A percentile compares a stretch with the other conserved stretches of the same genome.
Evolutionary conservation across 106 monocot species (phyloP).

Genomic region (Xerophyta viscosa): DNA sequence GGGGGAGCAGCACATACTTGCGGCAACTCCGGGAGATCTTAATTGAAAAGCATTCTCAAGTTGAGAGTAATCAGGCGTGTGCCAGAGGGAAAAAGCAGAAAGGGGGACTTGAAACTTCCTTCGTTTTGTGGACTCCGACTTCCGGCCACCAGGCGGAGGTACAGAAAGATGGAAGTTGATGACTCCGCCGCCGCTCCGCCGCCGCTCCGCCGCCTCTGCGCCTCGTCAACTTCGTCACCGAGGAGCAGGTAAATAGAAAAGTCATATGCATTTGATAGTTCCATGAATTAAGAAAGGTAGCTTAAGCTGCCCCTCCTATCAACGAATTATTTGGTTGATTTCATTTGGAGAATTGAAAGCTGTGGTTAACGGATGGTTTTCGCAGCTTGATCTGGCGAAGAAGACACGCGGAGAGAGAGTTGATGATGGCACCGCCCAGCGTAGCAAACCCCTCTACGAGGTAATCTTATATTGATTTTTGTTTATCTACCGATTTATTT

Average conservation of each 20-base stretch:
- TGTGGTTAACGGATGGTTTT: neutral
- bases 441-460: conserved; percentile 72
- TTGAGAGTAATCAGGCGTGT: no score
- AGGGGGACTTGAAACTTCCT: no score
- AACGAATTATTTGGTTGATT: neutral
- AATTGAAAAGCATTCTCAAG: no score
- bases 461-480: conserved; percentile 7
- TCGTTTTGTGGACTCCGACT: no score
- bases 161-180: conserved; percentile 20
- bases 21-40: no score
- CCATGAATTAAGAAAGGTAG: neutral
- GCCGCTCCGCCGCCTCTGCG: conserved; percentile 24
- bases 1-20: no score
- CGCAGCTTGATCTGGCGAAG: conserved; percentile 62
- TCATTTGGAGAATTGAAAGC: no score
- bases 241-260: conserved; percentile 42
- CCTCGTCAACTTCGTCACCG: conserved; percentile 78
- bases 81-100: no score
- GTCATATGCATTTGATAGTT: conserved; percentile 5
- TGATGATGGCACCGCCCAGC: conserved; percentile 84
- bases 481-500: neutral
- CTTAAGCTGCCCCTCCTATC: neutral
- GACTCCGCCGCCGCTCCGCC: conserved; percentile 19
- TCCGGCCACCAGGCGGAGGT: no score
- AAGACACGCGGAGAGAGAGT: conserved; percentile 68